A percentile compares a stretch with the other conserved stretches of the same genome.
Conservation (phyloP, 192 early-diverging fungal genomes). For the Gaertneriomyces sp. region DNA sequence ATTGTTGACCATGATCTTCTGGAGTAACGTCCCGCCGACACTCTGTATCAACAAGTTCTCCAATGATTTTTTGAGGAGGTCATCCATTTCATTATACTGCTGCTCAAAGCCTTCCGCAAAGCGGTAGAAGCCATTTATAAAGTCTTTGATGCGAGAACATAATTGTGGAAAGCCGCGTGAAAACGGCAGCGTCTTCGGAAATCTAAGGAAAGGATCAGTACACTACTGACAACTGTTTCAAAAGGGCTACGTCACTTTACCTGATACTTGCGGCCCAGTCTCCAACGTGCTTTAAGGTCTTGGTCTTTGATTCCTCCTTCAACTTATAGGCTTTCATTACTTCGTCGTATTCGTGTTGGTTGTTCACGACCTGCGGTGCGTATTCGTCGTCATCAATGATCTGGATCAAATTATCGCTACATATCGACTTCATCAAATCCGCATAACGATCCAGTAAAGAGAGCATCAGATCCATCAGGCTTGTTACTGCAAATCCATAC, state of each 20-base stretch:
- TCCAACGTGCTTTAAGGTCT: constrained; percentile 28
- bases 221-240: no score
- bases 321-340: constrained; percentile 63
- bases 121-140: constrained; percentile 75
- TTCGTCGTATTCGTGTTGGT: constrained; percentile 58
- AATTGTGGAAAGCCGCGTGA: constrained; percentile 73
- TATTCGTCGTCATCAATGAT: constrained; percentile 80
- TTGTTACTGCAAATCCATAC: constrained; percentile 70
- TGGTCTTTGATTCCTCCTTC: constrained; percentile 47
- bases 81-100: constrained; percentile 82
- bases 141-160: constrained; percentile 66
- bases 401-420: constrained; percentile 64
- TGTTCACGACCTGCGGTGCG: constrained; percentile 68
- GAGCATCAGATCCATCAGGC: constrained; percentile 66
- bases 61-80: constrained; percentile 47
- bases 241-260: neutral
- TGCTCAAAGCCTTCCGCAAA: constrained; percentile 83
- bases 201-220: no score
- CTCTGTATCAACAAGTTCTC: constrained; percentile 70
- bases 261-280: constrained; percentile 23
- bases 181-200: constrained; percentile 72
- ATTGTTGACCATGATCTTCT: constrained; percentile 64
- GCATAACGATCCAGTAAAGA: constrained; percentile 77
- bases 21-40: constrained; percentile 63
- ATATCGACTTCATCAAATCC: constrained; percentile 69